Evolutionary conservation across 441 rosid species (phyloP).

Genomic region (Pelargonium fulgidum): DNA sequence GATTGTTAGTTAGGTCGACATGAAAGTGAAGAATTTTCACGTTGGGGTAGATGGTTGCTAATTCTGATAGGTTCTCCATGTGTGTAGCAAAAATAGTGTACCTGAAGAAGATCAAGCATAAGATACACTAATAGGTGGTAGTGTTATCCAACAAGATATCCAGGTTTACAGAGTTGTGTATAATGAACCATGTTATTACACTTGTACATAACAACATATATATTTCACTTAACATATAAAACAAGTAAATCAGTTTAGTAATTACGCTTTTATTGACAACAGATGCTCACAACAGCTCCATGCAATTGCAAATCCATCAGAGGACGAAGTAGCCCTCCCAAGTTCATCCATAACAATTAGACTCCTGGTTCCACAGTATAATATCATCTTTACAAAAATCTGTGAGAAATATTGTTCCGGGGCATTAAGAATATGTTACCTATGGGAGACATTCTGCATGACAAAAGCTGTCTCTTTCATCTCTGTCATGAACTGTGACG

Average conservation of each 20-base stretch:
- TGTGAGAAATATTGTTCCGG: conserved; percentile 14
- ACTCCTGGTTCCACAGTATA: conserved; percentile 45
- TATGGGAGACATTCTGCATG: conserved; percentile 83
- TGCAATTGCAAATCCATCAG: conserved; percentile 89
- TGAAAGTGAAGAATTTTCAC: conserved; percentile 77
- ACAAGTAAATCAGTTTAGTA: conserved; percentile 8
- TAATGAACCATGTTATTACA: no score
- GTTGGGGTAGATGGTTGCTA: conserved; percentile 82
- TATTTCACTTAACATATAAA: no score
- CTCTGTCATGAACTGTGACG: conserved; percentile 92
- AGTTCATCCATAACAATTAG: conserved; percentile 92
- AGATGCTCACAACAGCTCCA: conserved; percentile 98
- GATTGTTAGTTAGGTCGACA: conserved; percentile 64
- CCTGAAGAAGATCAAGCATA: conserved; percentile 37
- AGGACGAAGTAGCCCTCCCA: conserved; percentile 96
- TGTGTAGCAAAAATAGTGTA: conserved; percentile 88
- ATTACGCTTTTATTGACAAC: conserved; percentile 73
- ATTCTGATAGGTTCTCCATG: conserved; percentile 82
- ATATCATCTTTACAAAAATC: neutral
- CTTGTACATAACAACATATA: no score
- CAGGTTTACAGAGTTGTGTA: neutral
- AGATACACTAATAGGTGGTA: neutral
- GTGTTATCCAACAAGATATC: neutral
- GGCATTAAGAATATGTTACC: conserved; percentile 34
- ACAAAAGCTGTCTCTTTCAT: conserved; percentile 97